A percentile compares a stretch with the other conserved stretches of the same genome.
These are phyloP conservation scores for Elongisporangium anandrum DNA, from an alignment of 352 stramenopile species.

Conservation along the genomic window DNA sequence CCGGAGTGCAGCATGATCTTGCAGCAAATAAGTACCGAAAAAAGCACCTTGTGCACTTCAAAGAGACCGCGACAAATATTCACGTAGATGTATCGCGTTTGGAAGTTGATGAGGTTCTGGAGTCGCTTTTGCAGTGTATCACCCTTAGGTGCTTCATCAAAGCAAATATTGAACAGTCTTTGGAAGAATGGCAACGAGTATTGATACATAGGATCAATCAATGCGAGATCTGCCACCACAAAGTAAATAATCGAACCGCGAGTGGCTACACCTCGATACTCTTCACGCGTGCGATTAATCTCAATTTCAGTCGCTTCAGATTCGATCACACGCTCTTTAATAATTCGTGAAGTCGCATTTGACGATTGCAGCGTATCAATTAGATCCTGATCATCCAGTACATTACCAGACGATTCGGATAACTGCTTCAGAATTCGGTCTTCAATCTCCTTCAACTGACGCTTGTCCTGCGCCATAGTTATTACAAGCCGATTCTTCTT, in stretches of 20 bases:
- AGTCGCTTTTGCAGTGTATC: slow-evolving; percentile 61
- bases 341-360: slow-evolving; percentile 81
- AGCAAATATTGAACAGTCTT: slow-evolving; percentile 90
- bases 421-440: slow-evolving; percentile 91
- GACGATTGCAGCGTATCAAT: slow-evolving; percentile 85
- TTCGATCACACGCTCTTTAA: slow-evolving; percentile 89
- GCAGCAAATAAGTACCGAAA: slow-evolving; percentile 93
- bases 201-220: slow-evolving; percentile 96
- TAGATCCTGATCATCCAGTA: slow-evolving; percentile 91
- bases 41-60: slow-evolving; percentile 92
- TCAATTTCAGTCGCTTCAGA: slow-evolving; percentile 88
- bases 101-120: slow-evolving; percentile 82
- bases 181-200: slow-evolving; percentile 94
- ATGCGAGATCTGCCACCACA: slow-evolving; percentile 88
- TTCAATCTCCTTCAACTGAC: slow-evolving; percentile 92
- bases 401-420: slow-evolving; percentile 89
- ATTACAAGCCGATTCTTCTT: slow-evolving; percentile 92
- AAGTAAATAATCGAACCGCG: slow-evolving; percentile 94
- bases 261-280: slow-evolving; percentile 89
- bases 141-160: slow-evolving; percentile 66
- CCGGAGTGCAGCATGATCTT: slow-evolving; percentile 88
- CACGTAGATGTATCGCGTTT: slow-evolving; percentile 91
- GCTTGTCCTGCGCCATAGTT: slow-evolving; percentile 92
- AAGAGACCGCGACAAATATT: slow-evolving; percentile 95
- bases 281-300: slow-evolving; percentile 87